phyloP scores from a whole-genome alignment of 2,329 filamentous ascomycete species.

The Colletotrichum chlorophyti region DNA sequence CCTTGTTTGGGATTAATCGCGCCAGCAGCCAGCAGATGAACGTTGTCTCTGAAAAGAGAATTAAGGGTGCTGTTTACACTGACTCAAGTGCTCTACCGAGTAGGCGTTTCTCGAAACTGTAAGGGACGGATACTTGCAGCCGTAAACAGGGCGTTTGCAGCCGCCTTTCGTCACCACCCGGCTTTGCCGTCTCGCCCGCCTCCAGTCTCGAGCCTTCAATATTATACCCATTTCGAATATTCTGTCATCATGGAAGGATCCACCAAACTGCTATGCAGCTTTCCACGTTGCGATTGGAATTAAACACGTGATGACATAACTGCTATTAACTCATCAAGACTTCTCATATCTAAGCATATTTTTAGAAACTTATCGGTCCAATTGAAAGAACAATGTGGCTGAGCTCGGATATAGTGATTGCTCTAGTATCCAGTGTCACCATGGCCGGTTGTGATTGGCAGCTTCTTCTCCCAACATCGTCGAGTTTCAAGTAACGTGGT shows the following conservation, averaged over 20 bases:
- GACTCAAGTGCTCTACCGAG: too few species aligned
- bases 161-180: neutral
- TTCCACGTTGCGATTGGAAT: neutral
- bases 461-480: too few species aligned
- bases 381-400: neutral
- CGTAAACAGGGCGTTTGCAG: neutral
- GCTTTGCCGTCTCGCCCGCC: neutral
- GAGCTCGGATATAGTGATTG: neutral
- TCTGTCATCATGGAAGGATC: conserved; percentile 1
- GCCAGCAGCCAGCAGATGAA: too few species aligned
- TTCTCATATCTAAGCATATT: too few species aligned
- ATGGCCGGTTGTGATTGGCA: neutral
- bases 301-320: too few species aligned
- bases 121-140: conserved; percentile 16
- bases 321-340: too few species aligned
- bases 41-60: too few species aligned
- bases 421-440: neutral
- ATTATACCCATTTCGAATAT: neutral
- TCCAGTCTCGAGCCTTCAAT: neutral
- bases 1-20: neutral
- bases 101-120: neutral
- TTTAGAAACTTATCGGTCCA: neutral
- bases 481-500: too few species aligned
- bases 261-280: conserved; percentile 5
- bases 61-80: too few species aligned